phyloP scores from a whole-genome alignment of 148 eudicot genomes.

The Polygonum maritimum region DNA sequence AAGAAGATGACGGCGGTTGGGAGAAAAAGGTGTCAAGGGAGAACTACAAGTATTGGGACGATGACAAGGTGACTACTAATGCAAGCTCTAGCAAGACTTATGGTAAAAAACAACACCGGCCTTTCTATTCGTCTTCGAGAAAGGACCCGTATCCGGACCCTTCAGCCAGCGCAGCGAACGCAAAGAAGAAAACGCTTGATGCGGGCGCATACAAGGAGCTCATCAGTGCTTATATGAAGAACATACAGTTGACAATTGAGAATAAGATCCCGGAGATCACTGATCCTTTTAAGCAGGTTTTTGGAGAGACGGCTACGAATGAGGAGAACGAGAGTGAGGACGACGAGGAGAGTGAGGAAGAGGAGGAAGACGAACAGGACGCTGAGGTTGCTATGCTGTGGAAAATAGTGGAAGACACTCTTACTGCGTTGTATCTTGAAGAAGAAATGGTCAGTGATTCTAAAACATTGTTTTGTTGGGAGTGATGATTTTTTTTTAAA shows the following conservation, averaged over 20 bases:
- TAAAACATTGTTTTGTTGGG: background rate
- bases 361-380: constrained; percentile 32
- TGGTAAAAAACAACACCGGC: constrained; percentile 17
- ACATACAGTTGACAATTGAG: constrained; percentile 60
- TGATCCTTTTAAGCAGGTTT: constrained; percentile 74
- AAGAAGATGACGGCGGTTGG: constrained; percentile 22
- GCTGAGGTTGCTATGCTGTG: constrained; percentile 77
- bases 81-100: constrained; percentile 11
- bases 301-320: constrained; percentile 27
- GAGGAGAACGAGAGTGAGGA: constrained; percentile 30
- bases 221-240: constrained; percentile 72
- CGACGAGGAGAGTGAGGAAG: constrained; percentile 15
- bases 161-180: background rate
- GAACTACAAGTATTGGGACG: constrained; percentile 15
- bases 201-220: constrained; percentile 58
- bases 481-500: background rate
- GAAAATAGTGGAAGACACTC: constrained; percentile 78
- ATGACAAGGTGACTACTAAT: background rate
- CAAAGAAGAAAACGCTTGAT: constrained; percentile 39
- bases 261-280: constrained; percentile 49
- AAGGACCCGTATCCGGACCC: constrained; percentile 40
- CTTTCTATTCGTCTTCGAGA: constrained; percentile 14
- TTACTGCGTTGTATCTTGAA: constrained; percentile 65
- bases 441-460: constrained; percentile 38
- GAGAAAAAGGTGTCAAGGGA: constrained; percentile 7